These are phyloP conservation scores for Mucuna pruriens DNA, from an alignment of 306 rosid genomes.

Conservation along the genomic window DNA sequence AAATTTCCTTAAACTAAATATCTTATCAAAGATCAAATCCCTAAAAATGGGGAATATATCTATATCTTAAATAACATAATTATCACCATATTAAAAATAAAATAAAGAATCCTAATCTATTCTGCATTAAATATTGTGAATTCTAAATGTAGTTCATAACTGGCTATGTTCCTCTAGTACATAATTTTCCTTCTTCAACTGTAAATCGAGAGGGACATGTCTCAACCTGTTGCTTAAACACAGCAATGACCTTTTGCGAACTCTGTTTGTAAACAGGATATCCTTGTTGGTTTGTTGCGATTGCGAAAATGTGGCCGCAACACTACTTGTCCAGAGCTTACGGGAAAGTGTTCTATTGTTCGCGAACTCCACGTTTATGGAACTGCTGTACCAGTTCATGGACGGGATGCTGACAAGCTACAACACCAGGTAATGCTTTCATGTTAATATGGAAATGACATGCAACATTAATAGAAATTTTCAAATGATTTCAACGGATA, in stretches of 20 bases:
- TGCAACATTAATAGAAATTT: neutral
- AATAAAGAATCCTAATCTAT: neutral
- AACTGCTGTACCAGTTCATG: constrained; percentile 99
- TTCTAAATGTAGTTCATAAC: neutral
- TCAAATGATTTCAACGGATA: constrained; percentile 8
- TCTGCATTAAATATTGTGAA: constrained; percentile 11
- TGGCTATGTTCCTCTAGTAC: constrained; percentile 18
- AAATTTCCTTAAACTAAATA: neutral
- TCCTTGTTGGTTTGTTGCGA: constrained; percentile 90
- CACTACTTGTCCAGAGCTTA: constrained; percentile 82
- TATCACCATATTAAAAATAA: neutral
- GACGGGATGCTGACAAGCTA: constrained; percentile 88
- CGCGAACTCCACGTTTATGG: constrained; percentile 99
- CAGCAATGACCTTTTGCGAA: constrained; percentile 21
- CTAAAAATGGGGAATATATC: neutral
- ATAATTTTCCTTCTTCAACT: neutral
- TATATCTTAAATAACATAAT: neutral
- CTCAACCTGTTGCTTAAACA: constrained; percentile 18
- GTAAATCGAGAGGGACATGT: constrained; percentile 26
- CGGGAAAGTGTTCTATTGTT: constrained; percentile 87
- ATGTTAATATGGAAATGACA: constrained; percentile 16
- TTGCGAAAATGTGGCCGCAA: constrained; percentile 86
- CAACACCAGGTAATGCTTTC: constrained; percentile 86
- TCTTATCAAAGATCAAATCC: neutral
- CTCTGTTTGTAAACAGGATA: constrained; percentile 60